These are phyloP conservation scores for Chalciporus piperatus DNA, from an alignment of 768 basidiomycete genomes.

Conservation along the genomic window DNA sequence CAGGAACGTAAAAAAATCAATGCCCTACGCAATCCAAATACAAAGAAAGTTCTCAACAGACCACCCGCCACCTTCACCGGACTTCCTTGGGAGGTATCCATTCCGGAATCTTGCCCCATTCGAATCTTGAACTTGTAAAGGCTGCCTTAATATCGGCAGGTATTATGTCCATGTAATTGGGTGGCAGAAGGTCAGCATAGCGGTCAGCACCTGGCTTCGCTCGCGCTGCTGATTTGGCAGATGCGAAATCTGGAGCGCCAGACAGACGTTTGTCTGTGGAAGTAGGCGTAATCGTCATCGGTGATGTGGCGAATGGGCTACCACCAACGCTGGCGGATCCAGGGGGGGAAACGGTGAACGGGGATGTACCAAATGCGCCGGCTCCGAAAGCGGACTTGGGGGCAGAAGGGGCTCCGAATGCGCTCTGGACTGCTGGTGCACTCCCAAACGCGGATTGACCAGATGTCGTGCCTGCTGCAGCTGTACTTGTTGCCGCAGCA, in stretches of 20 bases:
- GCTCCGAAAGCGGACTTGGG: slow-evolving; percentile 18
- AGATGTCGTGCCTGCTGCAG: slow-evolving; percentile 4
- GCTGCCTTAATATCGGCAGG: slow-evolving; percentile 50
- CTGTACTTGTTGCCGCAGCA: slow-evolving; percentile 2
- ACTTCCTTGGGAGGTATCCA: slow-evolving; percentile 68
- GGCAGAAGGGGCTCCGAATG: slow-evolving; percentile 13
- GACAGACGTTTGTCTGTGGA: slow-evolving; percentile 20
- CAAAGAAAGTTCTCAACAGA: neutral
- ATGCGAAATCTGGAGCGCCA: slow-evolving; percentile 33
- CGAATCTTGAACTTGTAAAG: slow-evolving; percentile 57
- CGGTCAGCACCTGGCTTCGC: slow-evolving; percentile 48
- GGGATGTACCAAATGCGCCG: slow-evolving; percentile 28
- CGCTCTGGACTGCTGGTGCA: slow-evolving; percentile 16
- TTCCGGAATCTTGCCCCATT: slow-evolving; percentile 69
- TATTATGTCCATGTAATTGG: slow-evolving; percentile 54
- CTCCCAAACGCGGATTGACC: slow-evolving; percentile 23
- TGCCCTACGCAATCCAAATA: neutral
- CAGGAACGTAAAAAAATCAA: neutral
- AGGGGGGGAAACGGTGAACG: slow-evolving; percentile 14
- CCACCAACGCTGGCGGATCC: slow-evolving; percentile 19
- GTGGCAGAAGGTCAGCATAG: slow-evolving; percentile 56
- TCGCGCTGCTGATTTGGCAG: slow-evolving; percentile 31
- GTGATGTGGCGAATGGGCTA: slow-evolving; percentile 26
- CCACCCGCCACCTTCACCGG: slow-evolving; percentile 34
- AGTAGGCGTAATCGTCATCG: slow-evolving; percentile 20